Base-by-base conservation (phyloP, 1,284 basidiomycete species). In the Ustilago curta region DNA sequence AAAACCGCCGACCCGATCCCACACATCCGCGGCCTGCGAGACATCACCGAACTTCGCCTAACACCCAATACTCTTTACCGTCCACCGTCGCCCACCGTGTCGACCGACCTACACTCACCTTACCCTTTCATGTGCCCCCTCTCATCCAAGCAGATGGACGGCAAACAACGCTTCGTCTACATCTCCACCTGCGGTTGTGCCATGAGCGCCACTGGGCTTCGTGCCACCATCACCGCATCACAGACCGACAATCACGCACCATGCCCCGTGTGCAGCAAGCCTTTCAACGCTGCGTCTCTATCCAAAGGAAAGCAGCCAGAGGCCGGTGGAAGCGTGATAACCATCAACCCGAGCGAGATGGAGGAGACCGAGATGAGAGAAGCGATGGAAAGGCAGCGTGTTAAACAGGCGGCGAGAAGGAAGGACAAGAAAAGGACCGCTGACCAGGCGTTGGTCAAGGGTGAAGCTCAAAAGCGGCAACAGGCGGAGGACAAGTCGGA, bases 91-190 rank as follows among this genome's bases (percentile, higher is more conserved):
- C 52, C 70, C 25, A 54, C 59, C 0, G 45, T 40, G 8, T 19
- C 56, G 2, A 48, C 18, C 21, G 52, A 52, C 16, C 58, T 62
- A 12, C 37, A 53, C 14, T 55, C 60, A 3, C 51, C 63, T 4
- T 65, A 68, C 42, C 77, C 82, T 1, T 84, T 77, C 65, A 49
- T 71, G 47, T 84, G 83, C 43, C 81, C 83, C 5, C 76, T 84
- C 18, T 82, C 81, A 4, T 59, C 63, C 43, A 72, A 74, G 32
- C 71, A 75, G 45, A 77, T 84, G 76, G 81, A 83, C 56, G 83
- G 83, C 11, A 75, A 71, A 47, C 69, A 77, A 39, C 70, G 71
- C 12, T 83, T 81, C 50, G 73, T 84, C 39, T 84, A 80, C 58
- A 57, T 84, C 4, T 50, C 60, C 27, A 32, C 50, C 23, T 83